Percentiles rank a stretch among this genome's conserved stretches.
phyloP scores from a whole-genome alignment of 2,329 filamentous ascomycete genomes.

The Xylariaceae sp. region DNA sequence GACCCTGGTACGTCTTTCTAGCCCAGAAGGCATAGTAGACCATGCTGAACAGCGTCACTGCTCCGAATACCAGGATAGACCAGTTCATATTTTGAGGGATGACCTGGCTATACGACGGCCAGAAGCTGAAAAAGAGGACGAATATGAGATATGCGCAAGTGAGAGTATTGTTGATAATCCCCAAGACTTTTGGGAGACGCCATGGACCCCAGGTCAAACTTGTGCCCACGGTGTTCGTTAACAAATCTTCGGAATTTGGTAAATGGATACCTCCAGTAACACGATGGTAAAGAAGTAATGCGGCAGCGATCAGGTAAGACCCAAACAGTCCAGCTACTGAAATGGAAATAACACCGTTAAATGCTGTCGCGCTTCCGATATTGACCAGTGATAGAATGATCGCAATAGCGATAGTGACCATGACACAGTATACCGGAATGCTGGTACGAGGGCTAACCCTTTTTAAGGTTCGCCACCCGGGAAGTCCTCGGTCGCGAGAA shows the following conservation, averaged over 20 bases:
- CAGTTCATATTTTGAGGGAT: slow-evolving; percentile 41
- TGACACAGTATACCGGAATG: slow-evolving; percentile 8
- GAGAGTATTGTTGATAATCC: slow-evolving; percentile 50
- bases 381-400: slow-evolving; percentile 7
- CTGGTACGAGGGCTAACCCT: slow-evolving; percentile 9
- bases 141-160: slow-evolving; percentile 49
- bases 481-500: slow-evolving; percentile 16
- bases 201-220: slow-evolving; percentile 50
- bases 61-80: slow-evolving; percentile 38
- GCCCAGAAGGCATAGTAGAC: slow-evolving; percentile 41
- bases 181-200: slow-evolving; percentile 44
- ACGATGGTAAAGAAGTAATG: slow-evolving; percentile 9
- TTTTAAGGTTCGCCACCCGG: background rate
- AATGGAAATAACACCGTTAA: slow-evolving; percentile 9
- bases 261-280: slow-evolving; percentile 11
- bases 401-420: slow-evolving; percentile 5
- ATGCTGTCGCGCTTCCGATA: slow-evolving; percentile 7
- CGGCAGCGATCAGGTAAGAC: slow-evolving; percentile 8
- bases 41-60: slow-evolving; percentile 38
- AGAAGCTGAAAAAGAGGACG: slow-evolving; percentile 53
- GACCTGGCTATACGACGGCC: slow-evolving; percentile 33
- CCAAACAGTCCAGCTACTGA: slow-evolving; percentile 7
- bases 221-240: background rate
- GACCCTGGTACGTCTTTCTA: slow-evolving; percentile 40
- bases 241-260: background rate